These are phyloP conservation scores for Daldinia loculata DNA, from an alignment of 495 filamentous ascomycete species.

Conservation along the genomic window DNA sequence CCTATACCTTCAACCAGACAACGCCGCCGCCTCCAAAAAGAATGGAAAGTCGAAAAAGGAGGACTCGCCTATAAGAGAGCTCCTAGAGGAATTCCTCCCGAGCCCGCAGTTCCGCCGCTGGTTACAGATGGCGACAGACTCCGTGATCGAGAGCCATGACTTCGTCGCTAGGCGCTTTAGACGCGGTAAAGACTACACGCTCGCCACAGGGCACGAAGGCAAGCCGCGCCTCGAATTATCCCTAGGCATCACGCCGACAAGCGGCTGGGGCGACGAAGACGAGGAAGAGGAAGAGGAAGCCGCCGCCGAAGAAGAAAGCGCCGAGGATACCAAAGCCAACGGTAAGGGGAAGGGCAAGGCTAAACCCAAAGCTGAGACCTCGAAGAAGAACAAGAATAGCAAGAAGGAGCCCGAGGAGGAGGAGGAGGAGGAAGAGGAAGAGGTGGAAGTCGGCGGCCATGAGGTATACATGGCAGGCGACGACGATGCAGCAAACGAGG, in stretches of 20 bases:
- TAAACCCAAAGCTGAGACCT: constrained; percentile 35
- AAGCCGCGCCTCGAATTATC: constrained; percentile 87
- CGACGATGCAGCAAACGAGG: constrained; percentile 71
- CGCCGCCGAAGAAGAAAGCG: constrained; percentile 50
- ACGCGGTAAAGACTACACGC: constrained; percentile 86
- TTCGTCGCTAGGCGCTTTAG: constrained; percentile 85
- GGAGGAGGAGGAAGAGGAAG: constrained; percentile 42
- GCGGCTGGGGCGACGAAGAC: constrained; percentile 82
- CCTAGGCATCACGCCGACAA: constrained; percentile 80
- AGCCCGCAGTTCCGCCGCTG: constrained; percentile 90
- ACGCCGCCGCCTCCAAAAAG: constrained; percentile 11
- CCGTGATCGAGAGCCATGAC: constrained; percentile 70
- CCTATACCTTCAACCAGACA: constrained; percentile 72
- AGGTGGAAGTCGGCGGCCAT: constrained; percentile 78
- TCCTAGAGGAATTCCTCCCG: constrained; percentile 81
- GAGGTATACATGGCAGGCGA: constrained; percentile 93
- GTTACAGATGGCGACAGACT: constrained; percentile 81
- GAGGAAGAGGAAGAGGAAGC: constrained; percentile 57
- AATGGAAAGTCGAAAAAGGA: constrained; percentile 26
- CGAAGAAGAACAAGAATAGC: constrained; percentile 32
- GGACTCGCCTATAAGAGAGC: constrained; percentile 71
- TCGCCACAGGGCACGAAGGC: constrained; percentile 84
- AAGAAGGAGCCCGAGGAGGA: constrained; percentile 43
- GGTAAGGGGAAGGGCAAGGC: constrained; percentile 54
- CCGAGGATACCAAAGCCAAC: constrained; percentile 61